These are phyloP conservation scores for Hortaea werneckii DNA, from an alignment of 2,329 filamentous ascomycete genomes.

Conservation along the genomic window DNA sequence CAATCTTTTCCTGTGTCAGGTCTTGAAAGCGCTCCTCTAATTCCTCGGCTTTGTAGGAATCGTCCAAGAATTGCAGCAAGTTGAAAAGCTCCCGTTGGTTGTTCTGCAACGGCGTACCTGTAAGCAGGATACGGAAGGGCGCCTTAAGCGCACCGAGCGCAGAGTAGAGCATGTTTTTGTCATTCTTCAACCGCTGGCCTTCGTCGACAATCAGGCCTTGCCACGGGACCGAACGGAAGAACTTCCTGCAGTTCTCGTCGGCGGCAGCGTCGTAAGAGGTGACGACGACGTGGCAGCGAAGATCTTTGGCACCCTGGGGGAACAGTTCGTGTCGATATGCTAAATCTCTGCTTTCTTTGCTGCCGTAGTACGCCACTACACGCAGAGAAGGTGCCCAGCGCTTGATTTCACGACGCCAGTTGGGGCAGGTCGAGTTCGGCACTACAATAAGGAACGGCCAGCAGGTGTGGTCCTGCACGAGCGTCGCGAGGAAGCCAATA, in stretches of 20 bases:
- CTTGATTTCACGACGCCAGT: slow-evolving; percentile 94
- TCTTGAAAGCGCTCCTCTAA: slow-evolving; percentile 67
- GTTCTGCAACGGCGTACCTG: slow-evolving; percentile 85
- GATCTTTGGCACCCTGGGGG: slow-evolving; percentile 50
- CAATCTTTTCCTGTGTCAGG: slow-evolving; percentile 74
- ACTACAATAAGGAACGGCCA: slow-evolving; percentile 92
- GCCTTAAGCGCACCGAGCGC: slow-evolving; percentile 64
- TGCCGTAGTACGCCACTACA: slow-evolving; percentile 85
- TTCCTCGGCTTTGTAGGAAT: slow-evolving; percentile 54
- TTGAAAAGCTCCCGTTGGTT: slow-evolving; percentile 94
- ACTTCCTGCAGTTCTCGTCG: slow-evolving; percentile 58
- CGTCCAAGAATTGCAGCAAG: slow-evolving; percentile 86
- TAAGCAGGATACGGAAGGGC: slow-evolving; percentile 77
- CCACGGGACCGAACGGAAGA: slow-evolving; percentile 69
- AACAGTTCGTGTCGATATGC: slow-evolving; percentile 80
- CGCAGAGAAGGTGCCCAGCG: slow-evolving; percentile 78
- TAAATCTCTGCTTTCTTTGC: slow-evolving; percentile 61
- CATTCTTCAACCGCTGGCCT: slow-evolving; percentile 90
- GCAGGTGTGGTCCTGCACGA: slow-evolving; percentile 54
- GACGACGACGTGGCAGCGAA: slow-evolving; percentile 84
- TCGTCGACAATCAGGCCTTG: slow-evolving; percentile 85
- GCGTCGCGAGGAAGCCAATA: slow-evolving; percentile 65
- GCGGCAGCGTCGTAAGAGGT: slow-evolving; percentile 88
- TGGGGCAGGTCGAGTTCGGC: slow-evolving; percentile 90
- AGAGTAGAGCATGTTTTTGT: slow-evolving; percentile 70